These are phyloP conservation scores for Colletotrichum sp. DNA, from an alignment of 2,329 filamentous ascomycete genomes.

Conservation along the genomic window DNA sequence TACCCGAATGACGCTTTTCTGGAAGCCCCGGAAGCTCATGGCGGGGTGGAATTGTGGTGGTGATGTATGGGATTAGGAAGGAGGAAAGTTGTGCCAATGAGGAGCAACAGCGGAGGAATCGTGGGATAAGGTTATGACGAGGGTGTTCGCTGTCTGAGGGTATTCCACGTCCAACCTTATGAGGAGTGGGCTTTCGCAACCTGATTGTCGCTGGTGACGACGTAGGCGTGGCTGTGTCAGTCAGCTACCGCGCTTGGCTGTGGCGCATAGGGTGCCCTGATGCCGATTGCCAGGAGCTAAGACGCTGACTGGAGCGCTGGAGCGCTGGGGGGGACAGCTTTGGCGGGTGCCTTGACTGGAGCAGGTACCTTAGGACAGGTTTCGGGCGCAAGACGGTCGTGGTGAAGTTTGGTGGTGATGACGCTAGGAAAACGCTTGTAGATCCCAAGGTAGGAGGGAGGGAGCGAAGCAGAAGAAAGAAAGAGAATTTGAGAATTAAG, in stretches of 20 bases:
- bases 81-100: conserved; percentile 2
- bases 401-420: background rate
- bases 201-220: conserved; percentile 34
- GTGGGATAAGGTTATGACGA: conserved; percentile 11
- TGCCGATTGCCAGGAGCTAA: conserved; percentile 8
- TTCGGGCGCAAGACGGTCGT: background rate
- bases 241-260: conserved; percentile 21
- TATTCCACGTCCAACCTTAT: conserved; percentile 22
- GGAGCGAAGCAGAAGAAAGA: background rate
- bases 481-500: background rate
- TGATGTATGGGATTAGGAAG: conserved; percentile 9
- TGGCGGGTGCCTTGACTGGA: background rate
- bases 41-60: conserved; percentile 23
- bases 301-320: background rate
- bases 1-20: conserved; percentile 88
- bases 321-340: background rate
- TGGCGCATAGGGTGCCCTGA: conserved; percentile 18
- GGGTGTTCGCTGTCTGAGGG: conserved; percentile 15
- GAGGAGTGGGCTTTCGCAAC: conserved; percentile 22
- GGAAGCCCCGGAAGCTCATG: conserved; percentile 98
- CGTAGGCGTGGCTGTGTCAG: conserved; percentile 30
- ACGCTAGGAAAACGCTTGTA: background rate
- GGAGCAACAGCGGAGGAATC: background rate
- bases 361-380: background rate
- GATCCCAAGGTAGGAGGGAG: background rate